Evolutionary conservation across 2,329 filamentous ascomycete species (phyloP).

Genomic region (Bipolaris cookei): DNA sequence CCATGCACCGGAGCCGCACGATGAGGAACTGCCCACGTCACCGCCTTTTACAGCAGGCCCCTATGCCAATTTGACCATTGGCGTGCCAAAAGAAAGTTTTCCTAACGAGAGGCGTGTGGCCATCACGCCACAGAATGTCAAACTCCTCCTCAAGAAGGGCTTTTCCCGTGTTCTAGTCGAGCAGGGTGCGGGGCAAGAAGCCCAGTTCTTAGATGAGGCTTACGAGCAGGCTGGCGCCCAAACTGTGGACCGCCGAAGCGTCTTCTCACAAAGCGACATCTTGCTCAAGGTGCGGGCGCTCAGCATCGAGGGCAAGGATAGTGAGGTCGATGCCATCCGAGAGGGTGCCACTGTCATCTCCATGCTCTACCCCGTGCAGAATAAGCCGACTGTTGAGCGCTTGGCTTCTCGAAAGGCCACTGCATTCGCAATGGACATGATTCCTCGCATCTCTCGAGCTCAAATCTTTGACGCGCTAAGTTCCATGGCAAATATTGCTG

Average conservation of each 20-base stretch:
- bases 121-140: conserved; percentile 82
- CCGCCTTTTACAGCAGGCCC: conserved; percentile 56
- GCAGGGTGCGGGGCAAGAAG: conserved; percentile 76
- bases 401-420: conserved; percentile 75
- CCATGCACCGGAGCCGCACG: conserved; percentile 43
- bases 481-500: conserved; percentile 93
- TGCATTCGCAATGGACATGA: conserved; percentile 89
- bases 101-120: conserved; percentile 82
- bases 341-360: conserved; percentile 78
- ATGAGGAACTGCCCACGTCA: conserved; percentile 44
- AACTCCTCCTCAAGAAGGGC: conserved; percentile 83
- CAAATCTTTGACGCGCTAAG: conserved; percentile 88
- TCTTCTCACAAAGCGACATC: conserved; percentile 79
- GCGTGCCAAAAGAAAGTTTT: conserved; percentile 79
- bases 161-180: conserved; percentile 79
- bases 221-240: conserved; percentile 81
- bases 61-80: conserved; percentile 75
- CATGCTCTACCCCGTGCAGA: conserved; percentile 82
- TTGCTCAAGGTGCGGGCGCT: conserved; percentile 84
- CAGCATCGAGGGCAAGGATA: conserved; percentile 61
- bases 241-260: conserved; percentile 69
- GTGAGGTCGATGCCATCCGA: conserved; percentile 72
- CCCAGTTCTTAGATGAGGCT: conserved; percentile 77
- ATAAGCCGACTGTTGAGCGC: conserved; percentile 74
- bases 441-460: conserved; percentile 85